Evolutionary conservation across 176 grass and related monocot species (phyloP), one percentile per base, ranked within the genome.

Genomic region (Cocos nucifera): DNA sequence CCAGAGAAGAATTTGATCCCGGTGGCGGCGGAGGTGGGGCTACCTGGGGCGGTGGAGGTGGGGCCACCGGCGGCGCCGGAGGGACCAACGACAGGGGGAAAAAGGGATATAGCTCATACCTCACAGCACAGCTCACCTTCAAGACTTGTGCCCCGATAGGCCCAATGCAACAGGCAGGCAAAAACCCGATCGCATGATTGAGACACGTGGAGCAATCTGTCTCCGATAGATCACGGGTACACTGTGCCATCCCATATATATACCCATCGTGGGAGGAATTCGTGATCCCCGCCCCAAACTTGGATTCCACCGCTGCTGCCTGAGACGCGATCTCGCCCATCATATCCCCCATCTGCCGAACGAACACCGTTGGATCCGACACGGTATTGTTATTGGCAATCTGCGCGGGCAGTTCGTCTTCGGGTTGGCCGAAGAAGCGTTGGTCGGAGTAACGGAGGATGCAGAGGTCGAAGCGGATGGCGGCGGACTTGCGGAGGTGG

Each of bases 401-500:
- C 15, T 12, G 4, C 8, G 0, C 2, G 1, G 1, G 10, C 14
- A 8, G 18, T 30, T 15, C 15, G 23, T 59, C 23, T 15, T 25
- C 10, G 21, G 7, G 28, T 5, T 59, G 22, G 28, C 26, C 25
- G 27, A 61, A 61, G 29, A 61, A 61, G 17, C 35, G 17, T 17
- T 8, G 27, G 17, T 61, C 59, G 29, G 59, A 61, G 27, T 61
- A 61, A n/a, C 28, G 26, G 8, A 61, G 28, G 17, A 61, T 5
- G 59, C 59, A 61, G 29, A 10, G 17, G 9, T 61, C 59, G 28
- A 44, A 61, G 27, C 80, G 74, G 15, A 61, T n/a, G 28, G 28
- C 28, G 27, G 59, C 59, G 2, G 26, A 12, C 2, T 2, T 19
- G 17, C 1, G 29, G 27, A 76, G 57, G 50, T 17, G 17, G 59